phyloP scores from a whole-genome alignment of 495 filamentous ascomycete species.

The Neurospora sp. region DNA sequence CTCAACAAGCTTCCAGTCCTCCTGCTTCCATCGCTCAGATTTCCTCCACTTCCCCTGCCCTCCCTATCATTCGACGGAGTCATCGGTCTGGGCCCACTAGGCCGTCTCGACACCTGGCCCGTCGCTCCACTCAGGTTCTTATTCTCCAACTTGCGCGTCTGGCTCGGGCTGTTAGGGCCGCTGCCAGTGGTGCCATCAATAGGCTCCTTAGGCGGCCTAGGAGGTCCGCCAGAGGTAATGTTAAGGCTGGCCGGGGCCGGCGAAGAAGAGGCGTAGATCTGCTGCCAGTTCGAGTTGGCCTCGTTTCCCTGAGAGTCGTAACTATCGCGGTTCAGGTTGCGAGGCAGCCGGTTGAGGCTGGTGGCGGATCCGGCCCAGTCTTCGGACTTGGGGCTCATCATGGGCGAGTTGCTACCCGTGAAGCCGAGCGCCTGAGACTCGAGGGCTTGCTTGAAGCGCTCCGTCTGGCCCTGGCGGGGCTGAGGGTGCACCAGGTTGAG shows the following conservation, averaged over 20 bases:
- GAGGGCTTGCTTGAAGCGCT: slow-evolving; percentile 68
- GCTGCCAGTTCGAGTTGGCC: slow-evolving; percentile 30
- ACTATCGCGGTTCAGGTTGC: slow-evolving; percentile 35
- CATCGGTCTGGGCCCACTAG: slow-evolving; percentile 44
- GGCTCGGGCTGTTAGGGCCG: slow-evolving; percentile 3
- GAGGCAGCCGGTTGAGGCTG: slow-evolving; percentile 32
- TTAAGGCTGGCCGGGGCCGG: slow-evolving; percentile 19
- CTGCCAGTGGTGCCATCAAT: slow-evolving; percentile 18
- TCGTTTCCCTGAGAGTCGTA: slow-evolving; percentile 22
- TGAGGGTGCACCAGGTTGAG: slow-evolving; percentile 86
- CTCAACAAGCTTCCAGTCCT: slow-evolving; percentile 4
- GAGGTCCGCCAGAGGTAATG: slow-evolving; percentile 25
- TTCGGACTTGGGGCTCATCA: slow-evolving; percentile 56
- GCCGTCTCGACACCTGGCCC: slow-evolving; percentile 30
- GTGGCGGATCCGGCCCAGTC: slow-evolving; percentile 62
- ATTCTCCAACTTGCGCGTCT: slow-evolving; percentile 35
- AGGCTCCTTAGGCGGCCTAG: slow-evolving; percentile 45
- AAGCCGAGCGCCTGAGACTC: slow-evolving; percentile 71
- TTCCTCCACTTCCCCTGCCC: slow-evolving; percentile 5
- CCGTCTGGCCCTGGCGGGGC: slow-evolving; percentile 71
- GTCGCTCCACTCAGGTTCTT: slow-evolving; percentile 36
- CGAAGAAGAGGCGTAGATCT: slow-evolving; percentile 15
- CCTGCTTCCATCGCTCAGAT: slow-evolving; percentile 14
- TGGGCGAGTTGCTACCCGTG: slow-evolving; percentile 33
- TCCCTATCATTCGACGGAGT: slow-evolving; percentile 30